A percentile compares a stretch with the other conserved stretches of the same genome.
phyloP scores from a whole-genome alignment of 345 rosid genomes.

The Hibiscus mutabilis region DNA sequence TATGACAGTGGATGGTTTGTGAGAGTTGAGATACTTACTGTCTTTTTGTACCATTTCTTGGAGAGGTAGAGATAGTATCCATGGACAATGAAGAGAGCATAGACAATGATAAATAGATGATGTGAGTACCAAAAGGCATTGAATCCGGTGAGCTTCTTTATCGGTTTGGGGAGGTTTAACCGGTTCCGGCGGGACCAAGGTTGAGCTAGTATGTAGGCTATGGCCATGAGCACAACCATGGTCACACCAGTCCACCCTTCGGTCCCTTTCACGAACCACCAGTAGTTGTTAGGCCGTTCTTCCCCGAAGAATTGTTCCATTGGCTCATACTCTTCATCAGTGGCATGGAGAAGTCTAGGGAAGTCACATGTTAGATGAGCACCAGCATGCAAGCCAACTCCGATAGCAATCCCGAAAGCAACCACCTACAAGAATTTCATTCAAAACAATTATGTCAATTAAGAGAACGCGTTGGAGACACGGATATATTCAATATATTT shows the following conservation, averaged over 20 bases:
- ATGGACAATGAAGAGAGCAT: conserved; percentile 57
- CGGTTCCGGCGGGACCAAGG: conserved; percentile 74
- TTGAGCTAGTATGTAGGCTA: conserved; percentile 56
- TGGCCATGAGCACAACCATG: conserved; percentile 67
- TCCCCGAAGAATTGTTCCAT: conserved; percentile 56
- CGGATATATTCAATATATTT: not conserved
- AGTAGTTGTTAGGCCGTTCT: conserved; percentile 49
- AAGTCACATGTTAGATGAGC: conserved; percentile 74
- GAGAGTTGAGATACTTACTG: conserved; percentile 32
- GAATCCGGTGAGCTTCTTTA: conserved; percentile 66
- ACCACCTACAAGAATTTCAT: conserved; percentile 29
- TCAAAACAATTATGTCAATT: not conserved
- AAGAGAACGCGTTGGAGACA: not conserved
- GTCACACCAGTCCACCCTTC: conserved; percentile 70
- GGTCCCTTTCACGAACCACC: conserved; percentile 70
- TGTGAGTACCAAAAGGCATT: conserved; percentile 22
- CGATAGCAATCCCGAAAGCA: conserved; percentile 60
- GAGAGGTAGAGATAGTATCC: conserved; percentile 56
- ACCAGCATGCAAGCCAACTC: conserved; percentile 51
- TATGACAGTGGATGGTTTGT: not conserved
- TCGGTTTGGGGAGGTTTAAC: conserved; percentile 44
- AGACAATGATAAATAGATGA: conserved; percentile 69
- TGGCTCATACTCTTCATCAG: conserved; percentile 48
- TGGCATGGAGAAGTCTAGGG: conserved; percentile 67
- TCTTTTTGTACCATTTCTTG: conserved; percentile 65